phyloP scores from a whole-genome alignment of 257 asterid species.

The Solanum chiquidenum region DNA sequence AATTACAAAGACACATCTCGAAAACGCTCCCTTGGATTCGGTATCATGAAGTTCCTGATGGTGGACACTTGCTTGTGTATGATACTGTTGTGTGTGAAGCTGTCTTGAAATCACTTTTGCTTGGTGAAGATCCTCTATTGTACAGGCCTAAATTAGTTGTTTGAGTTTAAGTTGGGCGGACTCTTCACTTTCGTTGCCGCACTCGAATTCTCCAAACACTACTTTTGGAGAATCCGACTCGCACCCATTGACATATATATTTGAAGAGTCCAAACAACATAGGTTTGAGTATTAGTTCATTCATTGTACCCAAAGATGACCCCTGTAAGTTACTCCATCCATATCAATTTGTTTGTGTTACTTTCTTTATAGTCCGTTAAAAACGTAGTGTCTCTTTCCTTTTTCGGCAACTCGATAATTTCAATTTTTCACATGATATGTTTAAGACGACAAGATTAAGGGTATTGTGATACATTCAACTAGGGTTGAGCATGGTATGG shows the following conservation, averaged over 20 bases:
- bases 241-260: too few relatives aligned
- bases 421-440: background rate
- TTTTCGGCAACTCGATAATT: too few relatives aligned
- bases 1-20: slow-evolving; percentile 48
- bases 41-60: slow-evolving; percentile 79
- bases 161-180: background rate
- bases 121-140: slow-evolving; percentile 57
- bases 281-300: background rate
- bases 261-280: too few relatives aligned
- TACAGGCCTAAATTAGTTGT: slow-evolving; percentile 31
- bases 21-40: slow-evolving; percentile 70
- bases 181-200: too few relatives aligned
- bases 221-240: too few relatives aligned
- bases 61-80: slow-evolving; percentile 81
- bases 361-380: too few relatives aligned
- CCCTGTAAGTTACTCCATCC: slow-evolving; percentile 12
- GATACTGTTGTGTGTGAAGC: slow-evolving; percentile 76
- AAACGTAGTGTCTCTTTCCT: too few relatives aligned
- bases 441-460: too few relatives aligned
- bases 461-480: too few relatives aligned
- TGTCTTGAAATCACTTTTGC: slow-evolving; percentile 72
- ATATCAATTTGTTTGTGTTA: background rate
- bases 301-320: background rate
- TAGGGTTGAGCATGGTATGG: too few relatives aligned
- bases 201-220: too few relatives aligned